These are phyloP conservation scores for Beta corolliflora DNA, from an alignment of 179 eudicot species.

Conservation along the genomic window DNA sequence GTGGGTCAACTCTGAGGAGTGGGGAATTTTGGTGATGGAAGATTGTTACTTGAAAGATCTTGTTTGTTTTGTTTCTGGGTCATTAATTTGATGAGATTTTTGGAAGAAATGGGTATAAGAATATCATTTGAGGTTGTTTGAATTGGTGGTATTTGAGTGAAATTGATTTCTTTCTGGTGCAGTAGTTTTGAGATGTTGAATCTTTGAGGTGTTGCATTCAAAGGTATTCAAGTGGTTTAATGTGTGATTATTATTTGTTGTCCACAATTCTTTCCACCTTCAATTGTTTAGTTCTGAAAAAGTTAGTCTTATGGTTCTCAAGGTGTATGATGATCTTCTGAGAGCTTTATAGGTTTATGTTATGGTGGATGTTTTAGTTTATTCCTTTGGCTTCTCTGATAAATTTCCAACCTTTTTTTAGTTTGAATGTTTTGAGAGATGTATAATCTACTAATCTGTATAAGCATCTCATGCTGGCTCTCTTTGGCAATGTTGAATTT, in stretches of 20 bases:
- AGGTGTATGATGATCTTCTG: not conserved
- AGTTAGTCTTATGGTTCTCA: not conserved
- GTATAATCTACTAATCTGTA: not conserved
- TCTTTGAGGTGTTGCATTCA: not conserved
- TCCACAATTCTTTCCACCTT: too few species aligned
- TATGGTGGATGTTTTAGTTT: not conserved
- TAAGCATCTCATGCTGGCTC: not conserved
- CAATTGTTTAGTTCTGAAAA: not conserved
- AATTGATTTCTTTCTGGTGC: not conserved
- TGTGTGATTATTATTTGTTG: not conserved
- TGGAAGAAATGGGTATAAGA: too few species aligned
- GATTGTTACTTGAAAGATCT: not conserved
- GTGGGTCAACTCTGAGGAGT: conserved; percentile 1
- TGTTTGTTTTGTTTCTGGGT: not conserved
- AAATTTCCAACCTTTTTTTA: not conserved
- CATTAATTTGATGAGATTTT: conserved; percentile 4
- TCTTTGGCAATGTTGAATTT: not conserved
- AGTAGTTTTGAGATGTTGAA: not conserved
- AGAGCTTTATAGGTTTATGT: not conserved
- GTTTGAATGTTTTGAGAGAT: too few species aligned
- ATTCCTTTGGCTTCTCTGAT: not conserved
- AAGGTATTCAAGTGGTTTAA: not conserved
- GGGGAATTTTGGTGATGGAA: conserved; percentile 7
- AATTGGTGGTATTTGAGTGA: not conserved
- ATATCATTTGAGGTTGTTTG: too few species aligned